Percentiles rank a stretch among this genome's conserved stretches.
Conservation (phyloP, 768 basidiomycete species). For the Tulasnella sp. region DNA sequence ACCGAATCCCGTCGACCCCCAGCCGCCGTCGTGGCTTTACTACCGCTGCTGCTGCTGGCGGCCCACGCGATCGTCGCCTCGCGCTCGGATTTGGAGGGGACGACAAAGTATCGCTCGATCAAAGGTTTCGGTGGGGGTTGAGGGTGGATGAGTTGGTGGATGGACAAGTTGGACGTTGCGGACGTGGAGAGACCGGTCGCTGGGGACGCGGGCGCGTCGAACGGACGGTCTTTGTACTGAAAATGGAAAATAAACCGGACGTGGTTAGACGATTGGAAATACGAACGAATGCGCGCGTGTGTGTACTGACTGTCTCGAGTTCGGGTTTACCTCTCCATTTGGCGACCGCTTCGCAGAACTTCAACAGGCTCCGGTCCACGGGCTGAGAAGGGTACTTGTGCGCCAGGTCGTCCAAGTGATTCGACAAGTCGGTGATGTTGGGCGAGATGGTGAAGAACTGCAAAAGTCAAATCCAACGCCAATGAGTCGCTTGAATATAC, state of each 20-base stretch:
- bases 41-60: neutral
- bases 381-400: conserved; percentile 71
- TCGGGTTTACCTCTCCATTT: conserved; percentile 80
- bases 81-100: neutral
- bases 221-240: neutral
- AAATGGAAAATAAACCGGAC: neutral
- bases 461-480: neutral
- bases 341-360: conserved; percentile 73
- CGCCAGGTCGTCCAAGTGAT: conserved; percentile 67
- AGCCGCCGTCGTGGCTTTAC: neutral
- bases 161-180: conserved; percentile 6
- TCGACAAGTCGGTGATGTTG: conserved; percentile 46
- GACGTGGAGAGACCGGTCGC: neutral
- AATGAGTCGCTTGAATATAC: too few species aligned
- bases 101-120: conserved; percentile 11
- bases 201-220: neutral
- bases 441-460: conserved; percentile 71
- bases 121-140: conserved; percentile 4
- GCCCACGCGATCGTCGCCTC: neutral
- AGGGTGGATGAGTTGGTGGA: conserved; percentile 11
- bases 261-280: neutral
- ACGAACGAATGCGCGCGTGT: neutral
- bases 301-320: conserved; percentile 27
- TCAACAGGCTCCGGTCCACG: conserved; percentile 61
- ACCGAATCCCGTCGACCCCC: neutral